These are phyloP conservation scores for Fusarium albidum DNA, from an alignment of 2,329 filamentous ascomycete species.

Conservation along the genomic window DNA sequence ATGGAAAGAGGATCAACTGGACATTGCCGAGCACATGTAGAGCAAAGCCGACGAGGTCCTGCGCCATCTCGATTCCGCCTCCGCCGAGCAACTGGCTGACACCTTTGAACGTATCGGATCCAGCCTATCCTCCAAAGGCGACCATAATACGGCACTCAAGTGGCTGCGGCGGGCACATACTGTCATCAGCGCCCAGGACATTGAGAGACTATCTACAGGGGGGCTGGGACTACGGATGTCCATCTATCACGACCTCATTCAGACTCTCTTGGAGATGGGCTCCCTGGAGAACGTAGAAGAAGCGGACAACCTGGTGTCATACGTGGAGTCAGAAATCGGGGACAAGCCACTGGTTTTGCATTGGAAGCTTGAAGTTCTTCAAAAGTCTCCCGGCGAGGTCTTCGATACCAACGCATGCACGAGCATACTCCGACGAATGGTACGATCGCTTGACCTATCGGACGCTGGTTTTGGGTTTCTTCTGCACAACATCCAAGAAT, in stretches of 20 bases:
- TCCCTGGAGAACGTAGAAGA: constrained; percentile 55
- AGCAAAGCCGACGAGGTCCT: constrained; percentile 59
- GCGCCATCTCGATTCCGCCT: constrained; percentile 53
- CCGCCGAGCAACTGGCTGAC: constrained; percentile 70
- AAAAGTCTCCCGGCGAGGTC: constrained; percentile 52
- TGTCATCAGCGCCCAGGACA: constrained; percentile 62
- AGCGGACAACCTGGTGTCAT: constrained; percentile 64
- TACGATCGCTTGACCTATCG: constrained; percentile 66
- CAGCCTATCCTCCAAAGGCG: constrained; percentile 58
- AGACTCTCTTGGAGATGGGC: constrained; percentile 59
- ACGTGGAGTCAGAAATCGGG: constrained; percentile 70
- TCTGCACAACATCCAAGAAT: constrained; percentile 71
- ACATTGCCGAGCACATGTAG: constrained; percentile 83
- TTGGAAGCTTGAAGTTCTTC: constrained; percentile 73
- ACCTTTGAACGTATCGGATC: constrained; percentile 77
- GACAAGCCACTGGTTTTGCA: constrained; percentile 72
- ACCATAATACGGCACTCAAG: constrained; percentile 64
- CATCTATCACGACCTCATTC: constrained; percentile 71
- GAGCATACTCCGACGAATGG: constrained; percentile 67
- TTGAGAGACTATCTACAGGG: constrained; percentile 65
- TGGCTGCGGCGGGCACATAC: constrained; percentile 79
- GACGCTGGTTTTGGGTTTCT: constrained; percentile 71
- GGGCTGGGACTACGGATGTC: constrained; percentile 71
- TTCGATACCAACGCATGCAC: constrained; percentile 60
- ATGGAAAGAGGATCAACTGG: constrained; percentile 76